phyloP scores from a whole-genome alignment of 805 yeast species.

The Monosporozyma servazzii region DNA sequence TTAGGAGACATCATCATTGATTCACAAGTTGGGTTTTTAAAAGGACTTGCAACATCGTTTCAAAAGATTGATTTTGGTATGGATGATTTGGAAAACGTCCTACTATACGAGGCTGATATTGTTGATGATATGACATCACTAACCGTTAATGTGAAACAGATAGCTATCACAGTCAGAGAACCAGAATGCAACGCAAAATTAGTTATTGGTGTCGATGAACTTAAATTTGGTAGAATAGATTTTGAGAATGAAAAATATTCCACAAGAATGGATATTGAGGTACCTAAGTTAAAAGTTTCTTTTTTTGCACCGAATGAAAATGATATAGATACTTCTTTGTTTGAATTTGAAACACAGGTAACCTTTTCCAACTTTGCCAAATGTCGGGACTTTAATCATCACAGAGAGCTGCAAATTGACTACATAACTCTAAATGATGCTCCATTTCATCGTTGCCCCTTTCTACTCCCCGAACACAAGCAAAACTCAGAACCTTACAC shows the following conservation, averaged over 20 bases:
- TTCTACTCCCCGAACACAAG: constrained; percentile 46
- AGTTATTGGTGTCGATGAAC: constrained; percentile 15
- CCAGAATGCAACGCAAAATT: constrained; percentile 22
- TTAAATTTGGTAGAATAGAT: constrained; percentile 49
- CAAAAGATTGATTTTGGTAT: constrained; percentile 52
- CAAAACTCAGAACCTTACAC: constrained; percentile 39
- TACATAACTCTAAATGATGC: constrained; percentile 70
- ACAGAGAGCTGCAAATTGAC: constrained; percentile 45
- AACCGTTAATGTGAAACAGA: constrained; percentile 42
- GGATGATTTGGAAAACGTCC: constrained; percentile 65
- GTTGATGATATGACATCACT: constrained; percentile 64
- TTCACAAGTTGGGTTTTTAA: constrained; percentile 39
- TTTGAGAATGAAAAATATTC: constrained; percentile 60
- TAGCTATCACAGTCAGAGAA: constrained; percentile 36
- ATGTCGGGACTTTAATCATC: constrained; percentile 35
- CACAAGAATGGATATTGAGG: constrained; percentile 38
- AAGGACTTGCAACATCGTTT: constrained; percentile 36
- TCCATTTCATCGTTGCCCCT: constrained; percentile 73
- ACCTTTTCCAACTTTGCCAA: constrained; percentile 51
- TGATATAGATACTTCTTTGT: constrained; percentile 20
- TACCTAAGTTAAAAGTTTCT: constrained; percentile 38
- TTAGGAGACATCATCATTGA: constrained; percentile 50
- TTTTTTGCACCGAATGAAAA: constrained; percentile 19
- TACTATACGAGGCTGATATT: constrained; percentile 45
- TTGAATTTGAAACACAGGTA: constrained; percentile 49